These are phyloP conservation scores for Nigrospora sphaerica DNA, from an alignment of 2,329 filamentous ascomycete genomes.

Conservation along the genomic window DNA sequence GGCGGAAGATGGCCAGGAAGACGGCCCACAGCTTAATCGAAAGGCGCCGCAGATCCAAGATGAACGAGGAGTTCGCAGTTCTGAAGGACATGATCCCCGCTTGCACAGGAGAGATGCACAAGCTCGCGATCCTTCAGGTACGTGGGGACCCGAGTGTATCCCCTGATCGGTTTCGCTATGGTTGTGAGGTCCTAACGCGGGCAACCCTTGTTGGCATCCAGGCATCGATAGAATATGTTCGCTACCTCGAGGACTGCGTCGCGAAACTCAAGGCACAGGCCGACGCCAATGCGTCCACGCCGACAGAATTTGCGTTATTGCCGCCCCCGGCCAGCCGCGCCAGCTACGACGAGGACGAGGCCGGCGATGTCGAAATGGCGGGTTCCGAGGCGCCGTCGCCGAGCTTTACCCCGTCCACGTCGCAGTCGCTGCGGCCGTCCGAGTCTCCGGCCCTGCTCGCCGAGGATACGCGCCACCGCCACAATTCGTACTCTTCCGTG, in stretches of 20 bases:
- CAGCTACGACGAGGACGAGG: constrained; percentile 16
- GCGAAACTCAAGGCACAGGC: constrained; percentile 63
- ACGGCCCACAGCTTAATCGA: constrained; percentile 96
- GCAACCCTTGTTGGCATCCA: constrained; percentile 26
- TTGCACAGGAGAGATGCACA: constrained; percentile 97
- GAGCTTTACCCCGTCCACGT: constrained; percentile 24
- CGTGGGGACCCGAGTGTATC: not conserved
- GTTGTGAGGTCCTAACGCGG: not conserved
- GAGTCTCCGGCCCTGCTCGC: constrained; percentile 44
- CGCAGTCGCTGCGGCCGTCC: constrained; percentile 34
- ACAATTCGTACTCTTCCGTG: constrained; percentile 48
- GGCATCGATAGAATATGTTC: constrained; percentile 94
- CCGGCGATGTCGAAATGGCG: constrained; percentile 55
- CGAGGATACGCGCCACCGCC: constrained; percentile 35
- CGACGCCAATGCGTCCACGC: constrained; percentile 22
- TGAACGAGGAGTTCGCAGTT: constrained; percentile 96
- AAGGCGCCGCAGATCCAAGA: constrained; percentile 81
- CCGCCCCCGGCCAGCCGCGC: constrained; percentile 18
- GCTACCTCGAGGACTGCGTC: constrained; percentile 87
- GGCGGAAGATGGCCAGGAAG: constrained; percentile 91
- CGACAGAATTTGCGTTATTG: constrained; percentile 17
- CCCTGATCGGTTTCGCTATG: no score
- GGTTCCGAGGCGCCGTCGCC: constrained; percentile 44
- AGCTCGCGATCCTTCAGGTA: constrained; percentile 90
- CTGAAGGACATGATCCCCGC: constrained; percentile 94